Evolutionary conservation across 2,329 filamentous ascomycete species (phyloP).

Genomic region (Chaetothyriales sp.): DNA sequence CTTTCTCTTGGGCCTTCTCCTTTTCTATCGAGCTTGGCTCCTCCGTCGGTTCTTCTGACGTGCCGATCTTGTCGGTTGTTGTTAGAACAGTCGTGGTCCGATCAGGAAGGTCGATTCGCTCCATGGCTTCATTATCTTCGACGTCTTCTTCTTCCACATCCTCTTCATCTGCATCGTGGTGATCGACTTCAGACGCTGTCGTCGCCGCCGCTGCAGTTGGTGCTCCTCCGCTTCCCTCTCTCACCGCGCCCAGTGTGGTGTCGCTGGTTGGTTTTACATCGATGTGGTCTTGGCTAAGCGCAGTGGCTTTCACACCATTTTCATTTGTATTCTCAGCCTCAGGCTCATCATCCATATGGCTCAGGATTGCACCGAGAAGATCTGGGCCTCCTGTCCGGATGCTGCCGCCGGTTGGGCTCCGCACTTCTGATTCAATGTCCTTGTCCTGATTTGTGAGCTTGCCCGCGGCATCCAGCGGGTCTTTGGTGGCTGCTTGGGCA

Average conservation of each 20-base stretch:
- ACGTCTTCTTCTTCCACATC: background rate
- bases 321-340: constrained; percentile 1
- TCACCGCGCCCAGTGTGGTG: background rate
- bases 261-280: background rate
- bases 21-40: background rate
- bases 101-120: background rate
- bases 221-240: background rate
- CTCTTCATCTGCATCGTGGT: constrained; percentile 1
- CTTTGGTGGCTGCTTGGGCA: background rate
- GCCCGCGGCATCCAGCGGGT: background rate
- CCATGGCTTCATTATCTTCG: constrained; percentile 1
- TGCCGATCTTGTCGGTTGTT: background rate
- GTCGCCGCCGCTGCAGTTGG: too few species aligned
- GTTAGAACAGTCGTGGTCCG: background rate
- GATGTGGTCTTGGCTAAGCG: background rate
- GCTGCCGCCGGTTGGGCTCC: constrained; percentile 11
- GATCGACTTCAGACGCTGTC: background rate
- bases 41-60: background rate
- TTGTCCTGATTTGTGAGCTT: background rate
- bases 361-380: constrained; percentile 13
- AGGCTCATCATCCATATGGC: constrained; percentile 6
- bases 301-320: background rate
- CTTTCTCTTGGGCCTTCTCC: background rate
- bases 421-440: background rate
- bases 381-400: constrained; percentile 13